These are phyloP conservation scores for Colletotrichum coccodes DNA, from an alignment of 2,329 filamentous ascomycete genomes.

Conservation along the genomic window DNA sequence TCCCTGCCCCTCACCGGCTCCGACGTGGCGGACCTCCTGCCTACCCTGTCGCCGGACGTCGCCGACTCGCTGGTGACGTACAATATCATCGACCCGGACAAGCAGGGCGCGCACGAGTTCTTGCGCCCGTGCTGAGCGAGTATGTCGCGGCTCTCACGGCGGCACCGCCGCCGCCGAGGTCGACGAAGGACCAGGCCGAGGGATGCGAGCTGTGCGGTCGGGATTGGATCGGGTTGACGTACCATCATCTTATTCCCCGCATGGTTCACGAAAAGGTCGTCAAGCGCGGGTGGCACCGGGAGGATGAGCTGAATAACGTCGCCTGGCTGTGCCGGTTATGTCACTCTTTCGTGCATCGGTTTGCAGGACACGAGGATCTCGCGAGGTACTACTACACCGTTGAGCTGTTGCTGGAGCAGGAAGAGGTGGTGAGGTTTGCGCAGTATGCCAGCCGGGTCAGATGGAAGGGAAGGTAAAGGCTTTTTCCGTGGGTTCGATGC, in stretches of 20 bases:
- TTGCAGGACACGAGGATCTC: conserved; percentile 81
- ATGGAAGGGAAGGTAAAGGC: conserved; percentile 68
- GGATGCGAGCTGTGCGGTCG: conserved; percentile 82
- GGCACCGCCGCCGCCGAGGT: conserved; percentile 71
- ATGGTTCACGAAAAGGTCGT: conserved; percentile 80
- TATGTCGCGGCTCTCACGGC: conserved; percentile 70
- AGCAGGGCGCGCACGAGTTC: conserved; percentile 57
- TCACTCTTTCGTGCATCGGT: conserved; percentile 82
- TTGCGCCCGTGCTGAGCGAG: conserved; percentile 69
- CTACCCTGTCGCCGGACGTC: conserved; percentile 67
- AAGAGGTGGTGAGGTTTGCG: conserved; percentile 78
- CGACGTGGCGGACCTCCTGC: conserved; percentile 61
- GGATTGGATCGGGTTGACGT: conserved; percentile 80
- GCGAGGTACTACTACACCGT: conserved; percentile 79
- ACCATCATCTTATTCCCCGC: conserved; percentile 88
- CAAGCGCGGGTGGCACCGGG: conserved; percentile 82
- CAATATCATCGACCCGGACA: conserved; percentile 62
- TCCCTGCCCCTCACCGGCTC: conserved; percentile 62
- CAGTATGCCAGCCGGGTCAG: conserved; percentile 78
- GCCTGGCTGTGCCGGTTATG: conserved; percentile 89
- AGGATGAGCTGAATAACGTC: conserved; percentile 80
- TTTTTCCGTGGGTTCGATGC: too few species aligned
- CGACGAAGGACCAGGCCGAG: conserved; percentile 60
- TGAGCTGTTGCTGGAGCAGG: conserved; percentile 74
- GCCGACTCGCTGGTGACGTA: conserved; percentile 77